These are phyloP conservation scores for Naganishia friedmannii DNA, from an alignment of 768 basidiomycete genomes.

Conservation along the genomic window DNA sequence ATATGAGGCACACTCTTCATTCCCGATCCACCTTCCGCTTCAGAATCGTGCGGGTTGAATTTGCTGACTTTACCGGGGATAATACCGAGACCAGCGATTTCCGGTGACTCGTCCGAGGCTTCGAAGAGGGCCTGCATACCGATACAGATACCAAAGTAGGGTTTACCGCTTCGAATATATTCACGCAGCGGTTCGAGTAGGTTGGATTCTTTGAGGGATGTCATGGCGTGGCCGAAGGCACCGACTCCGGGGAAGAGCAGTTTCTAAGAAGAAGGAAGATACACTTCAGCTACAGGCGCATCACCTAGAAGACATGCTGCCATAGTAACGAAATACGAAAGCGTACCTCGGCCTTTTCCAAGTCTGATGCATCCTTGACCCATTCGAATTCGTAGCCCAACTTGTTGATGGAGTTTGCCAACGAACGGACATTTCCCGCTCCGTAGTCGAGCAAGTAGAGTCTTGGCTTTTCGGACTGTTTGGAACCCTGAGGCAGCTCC, in stretches of 20 bases:
- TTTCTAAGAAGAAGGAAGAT: slow-evolving; percentile 57
- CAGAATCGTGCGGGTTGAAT: slow-evolving; percentile 57
- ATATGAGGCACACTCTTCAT: slow-evolving; percentile 94
- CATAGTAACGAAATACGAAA: background rate
- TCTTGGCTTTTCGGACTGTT: slow-evolving; percentile 31
- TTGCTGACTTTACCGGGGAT: slow-evolving; percentile 76
- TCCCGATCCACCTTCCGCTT: slow-evolving; percentile 32
- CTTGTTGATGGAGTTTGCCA: slow-evolving; percentile 81
- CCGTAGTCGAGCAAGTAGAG: slow-evolving; percentile 95
- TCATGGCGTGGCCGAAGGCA: slow-evolving; percentile 81
- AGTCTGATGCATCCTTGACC: slow-evolving; percentile 77
- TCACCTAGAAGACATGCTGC: slow-evolving; percentile 27
- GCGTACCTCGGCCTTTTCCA: slow-evolving; percentile 83
- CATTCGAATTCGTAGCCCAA: slow-evolving; percentile 85
- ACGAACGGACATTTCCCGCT: slow-evolving; percentile 65
- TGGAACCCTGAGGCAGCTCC: slow-evolving; percentile 9
- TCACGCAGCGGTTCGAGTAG: slow-evolving; percentile 73
- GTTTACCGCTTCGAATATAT: slow-evolving; percentile 81
- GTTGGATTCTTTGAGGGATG: slow-evolving; percentile 67
- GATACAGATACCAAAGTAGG: slow-evolving; percentile 93
- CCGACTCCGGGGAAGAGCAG: slow-evolving; percentile 97
- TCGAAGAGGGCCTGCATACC: slow-evolving; percentile 95
- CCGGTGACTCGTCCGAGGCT: slow-evolving; percentile 74
- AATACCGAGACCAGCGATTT: slow-evolving; percentile 69
- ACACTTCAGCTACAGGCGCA: background rate